Percentiles rank a stretch among this genome's conserved stretches.
Conservation (phyloP, 805 yeast species). For the Candida yuanshanica region DNA sequence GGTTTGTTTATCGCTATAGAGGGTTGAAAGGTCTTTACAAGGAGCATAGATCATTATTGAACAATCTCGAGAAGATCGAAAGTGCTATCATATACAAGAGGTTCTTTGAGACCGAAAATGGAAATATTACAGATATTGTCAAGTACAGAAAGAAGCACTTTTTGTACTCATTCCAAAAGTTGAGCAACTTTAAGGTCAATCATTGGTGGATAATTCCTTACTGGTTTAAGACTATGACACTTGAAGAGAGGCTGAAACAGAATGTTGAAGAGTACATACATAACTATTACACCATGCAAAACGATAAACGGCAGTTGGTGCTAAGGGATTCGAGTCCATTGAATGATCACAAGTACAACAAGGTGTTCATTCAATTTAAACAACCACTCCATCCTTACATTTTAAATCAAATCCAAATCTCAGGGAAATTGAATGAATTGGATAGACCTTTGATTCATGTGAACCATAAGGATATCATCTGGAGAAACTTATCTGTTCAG, state of each 20-base stretch:
- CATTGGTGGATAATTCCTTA: conserved; percentile 6
- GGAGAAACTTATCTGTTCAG: conserved; percentile 52
- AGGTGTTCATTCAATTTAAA: conserved; percentile 59
- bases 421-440: conserved; percentile 37
- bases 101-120: conserved; percentile 1
- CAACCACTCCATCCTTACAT: conserved; percentile 53
- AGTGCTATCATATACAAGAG: conserved; percentile 27
- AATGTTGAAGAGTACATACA: conserved; percentile 4
- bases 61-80: conserved; percentile 35
- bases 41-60: conserved; percentile 25
- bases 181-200: conserved; percentile 10
- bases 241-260: conserved; percentile 1
- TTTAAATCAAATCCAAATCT: conserved; percentile 53
- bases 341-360: conserved; percentile 28
- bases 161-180: background rate
- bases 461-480: conserved; percentile 62
- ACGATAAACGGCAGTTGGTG: conserved; percentile 11
- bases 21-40: conserved; percentile 30
- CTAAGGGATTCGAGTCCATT: conserved; percentile 19
- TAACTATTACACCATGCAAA: conserved; percentile 7
- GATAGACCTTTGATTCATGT: conserved; percentile 44
- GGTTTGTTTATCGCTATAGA: conserved; percentile 49
- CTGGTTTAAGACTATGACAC: background rate
- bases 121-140: background rate
- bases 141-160: background rate